A percentile compares a stretch with the other conserved stretches of the same genome.
These are phyloP conservation scores for Paraphoma sp. DNA, from an alignment of 2,329 filamentous ascomycete genomes.

Conservation along the genomic window DNA sequence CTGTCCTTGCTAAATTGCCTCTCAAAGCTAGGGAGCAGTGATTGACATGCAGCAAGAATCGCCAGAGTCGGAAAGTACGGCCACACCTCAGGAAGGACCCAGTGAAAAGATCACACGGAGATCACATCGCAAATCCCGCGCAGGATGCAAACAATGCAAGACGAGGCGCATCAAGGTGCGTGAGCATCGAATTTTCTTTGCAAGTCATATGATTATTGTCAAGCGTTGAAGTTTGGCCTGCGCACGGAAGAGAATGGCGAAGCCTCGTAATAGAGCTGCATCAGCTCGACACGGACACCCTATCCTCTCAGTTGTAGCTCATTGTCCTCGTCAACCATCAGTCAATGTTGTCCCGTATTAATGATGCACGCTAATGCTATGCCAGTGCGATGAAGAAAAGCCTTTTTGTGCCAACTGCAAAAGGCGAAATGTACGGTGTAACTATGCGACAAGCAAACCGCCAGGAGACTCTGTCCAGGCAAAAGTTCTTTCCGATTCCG, in stretches of 20 bases:
- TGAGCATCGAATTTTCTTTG: not conserved
- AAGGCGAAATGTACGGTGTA: conserved; percentile 28
- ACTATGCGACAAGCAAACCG: conserved; percentile 14
- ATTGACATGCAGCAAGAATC: conserved; percentile 22
- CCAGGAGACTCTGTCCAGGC: not conserved
- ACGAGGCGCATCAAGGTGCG: conserved; percentile 34
- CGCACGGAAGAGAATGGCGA: too few species aligned
- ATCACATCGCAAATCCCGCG: conserved; percentile 36
- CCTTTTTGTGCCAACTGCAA: conserved; percentile 34
- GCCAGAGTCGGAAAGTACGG: conserved; percentile 14
- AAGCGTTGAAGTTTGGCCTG: too few species aligned
- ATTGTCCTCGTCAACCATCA: too few species aligned
- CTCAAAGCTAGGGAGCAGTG: too few species aligned
- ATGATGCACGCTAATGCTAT: not conserved
- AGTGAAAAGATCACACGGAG: conserved; percentile 26
- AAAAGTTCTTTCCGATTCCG: not conserved
- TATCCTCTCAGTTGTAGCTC: too few species aligned
- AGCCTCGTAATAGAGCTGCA: too few species aligned
- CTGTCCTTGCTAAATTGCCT: too few species aligned
- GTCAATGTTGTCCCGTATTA: too few species aligned
- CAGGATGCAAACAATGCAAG: conserved; percentile 38
- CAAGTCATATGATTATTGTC: not conserved
- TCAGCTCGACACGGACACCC: too few species aligned
- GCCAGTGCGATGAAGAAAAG: conserved; percentile 37
- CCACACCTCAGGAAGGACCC: conserved; percentile 2